phyloP scores from a whole-genome alignment of 2,329 filamentous ascomycete genomes.

The Sporothrix dimorphospora region DNA sequence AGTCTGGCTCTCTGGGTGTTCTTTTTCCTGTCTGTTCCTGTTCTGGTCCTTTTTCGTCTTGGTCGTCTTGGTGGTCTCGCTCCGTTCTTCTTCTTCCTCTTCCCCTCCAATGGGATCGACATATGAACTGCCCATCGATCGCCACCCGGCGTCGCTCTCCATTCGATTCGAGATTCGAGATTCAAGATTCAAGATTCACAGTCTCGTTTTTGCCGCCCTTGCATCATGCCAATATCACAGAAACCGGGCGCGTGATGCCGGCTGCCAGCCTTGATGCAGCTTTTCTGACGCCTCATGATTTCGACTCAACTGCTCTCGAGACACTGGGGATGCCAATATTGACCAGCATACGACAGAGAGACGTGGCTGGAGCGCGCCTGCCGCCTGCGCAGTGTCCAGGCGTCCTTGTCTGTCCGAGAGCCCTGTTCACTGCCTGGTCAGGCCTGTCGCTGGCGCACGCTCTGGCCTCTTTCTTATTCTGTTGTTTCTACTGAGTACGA shows the following conservation, averaged over 20 bases:
- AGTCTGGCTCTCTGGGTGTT: neutral
- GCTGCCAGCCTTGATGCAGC: too few species aligned
- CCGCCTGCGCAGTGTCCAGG: too few species aligned
- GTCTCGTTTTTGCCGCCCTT: neutral
- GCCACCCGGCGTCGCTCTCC: neutral
- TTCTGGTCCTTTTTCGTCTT: neutral
- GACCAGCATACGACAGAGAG: too few species aligned
- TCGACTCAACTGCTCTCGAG: too few species aligned
- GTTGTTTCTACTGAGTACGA: neutral
- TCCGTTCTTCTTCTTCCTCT: neutral
- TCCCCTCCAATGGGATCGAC: neutral
- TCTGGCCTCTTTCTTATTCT: constrained; percentile 11
- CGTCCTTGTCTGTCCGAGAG: neutral
- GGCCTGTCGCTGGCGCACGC: neutral
- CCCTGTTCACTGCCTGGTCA: neutral
- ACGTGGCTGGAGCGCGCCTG: too few species aligned
- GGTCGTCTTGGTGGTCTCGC: too few species aligned
- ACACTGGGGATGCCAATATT: too few species aligned
- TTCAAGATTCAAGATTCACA: neutral
- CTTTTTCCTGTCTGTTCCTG: neutral
- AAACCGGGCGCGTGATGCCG: neutral
- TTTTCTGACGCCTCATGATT: too few species aligned
- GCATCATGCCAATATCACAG: constrained; percentile 8
- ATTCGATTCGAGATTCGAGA: too few species aligned
- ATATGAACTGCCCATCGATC: constrained; percentile 9